phyloP scores from a whole-genome alignment of 1,139 yeast genomes.

The Yamadazyma oceani region DNA sequence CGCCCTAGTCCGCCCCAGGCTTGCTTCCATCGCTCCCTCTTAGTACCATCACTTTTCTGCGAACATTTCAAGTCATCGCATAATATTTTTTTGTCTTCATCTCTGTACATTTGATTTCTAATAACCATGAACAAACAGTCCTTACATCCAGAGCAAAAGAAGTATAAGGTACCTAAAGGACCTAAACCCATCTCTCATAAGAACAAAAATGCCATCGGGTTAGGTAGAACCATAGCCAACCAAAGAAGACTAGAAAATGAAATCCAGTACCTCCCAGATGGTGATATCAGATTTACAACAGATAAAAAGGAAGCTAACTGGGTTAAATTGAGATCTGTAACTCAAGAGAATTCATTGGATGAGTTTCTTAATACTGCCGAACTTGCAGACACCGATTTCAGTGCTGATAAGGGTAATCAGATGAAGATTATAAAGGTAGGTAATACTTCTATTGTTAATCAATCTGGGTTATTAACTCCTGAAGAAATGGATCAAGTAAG shows the following conservation, averaged over 20 bases:
- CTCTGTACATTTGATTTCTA: slow-evolving; percentile 3
- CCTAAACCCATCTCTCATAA: slow-evolving; percentile 87
- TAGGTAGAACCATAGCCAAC: slow-evolving; percentile 82
- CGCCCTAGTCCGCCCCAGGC: too few relatives aligned
- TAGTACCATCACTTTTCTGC: too few relatives aligned
- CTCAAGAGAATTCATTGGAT: slow-evolving; percentile 92
- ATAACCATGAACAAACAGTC: slow-evolving; percentile 35
- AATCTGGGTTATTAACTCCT: slow-evolving; percentile 53
- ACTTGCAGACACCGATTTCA: slow-evolving; percentile 92
- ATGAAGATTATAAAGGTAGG: slow-evolving; percentile 83
- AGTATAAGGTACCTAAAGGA: slow-evolving; percentile 75
- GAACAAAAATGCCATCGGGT: slow-evolving; percentile 79
- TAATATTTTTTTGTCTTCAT: neutral
- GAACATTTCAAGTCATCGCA: slow-evolving; percentile 1
- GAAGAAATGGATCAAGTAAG: slow-evolving; percentile 68
- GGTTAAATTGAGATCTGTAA: slow-evolving; percentile 89
- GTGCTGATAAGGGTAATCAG: slow-evolving; percentile 83
- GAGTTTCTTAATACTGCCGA: slow-evolving; percentile 95
- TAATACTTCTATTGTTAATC: slow-evolving; percentile 50
- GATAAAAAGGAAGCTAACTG: slow-evolving; percentile 83
- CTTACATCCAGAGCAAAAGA: slow-evolving; percentile 49
- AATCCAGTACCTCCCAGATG: slow-evolving; percentile 75
- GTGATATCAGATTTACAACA: slow-evolving; percentile 80
- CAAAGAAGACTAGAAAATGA: slow-evolving; percentile 69
- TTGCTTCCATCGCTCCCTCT: too few relatives aligned